Percentiles rank a stretch among this genome's conserved stretches.
phyloP scores from a whole-genome alignment of 106 monocot genomes.

The Dioscorea alata region DNA sequence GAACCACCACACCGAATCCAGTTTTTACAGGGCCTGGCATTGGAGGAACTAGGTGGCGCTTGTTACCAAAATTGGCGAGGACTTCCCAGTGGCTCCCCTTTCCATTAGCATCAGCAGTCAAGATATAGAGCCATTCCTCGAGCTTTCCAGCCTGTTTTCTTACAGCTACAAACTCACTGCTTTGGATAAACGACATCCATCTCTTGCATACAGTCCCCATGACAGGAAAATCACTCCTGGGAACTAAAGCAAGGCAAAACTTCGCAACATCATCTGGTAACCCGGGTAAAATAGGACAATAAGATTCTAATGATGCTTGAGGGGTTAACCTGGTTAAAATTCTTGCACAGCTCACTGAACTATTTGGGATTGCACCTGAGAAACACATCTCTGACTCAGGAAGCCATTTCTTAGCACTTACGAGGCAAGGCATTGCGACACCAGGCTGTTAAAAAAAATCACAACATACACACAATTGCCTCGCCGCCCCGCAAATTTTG shows the following conservation, averaged over 20 bases:
- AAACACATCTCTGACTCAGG: constrained; percentile 31
- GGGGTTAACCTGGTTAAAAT: constrained; percentile 3
- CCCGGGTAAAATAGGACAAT: constrained; percentile 62
- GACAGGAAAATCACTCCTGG: constrained; percentile 40
- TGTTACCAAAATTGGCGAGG: constrained; percentile 16
- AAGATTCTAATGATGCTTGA: constrained; percentile 15
- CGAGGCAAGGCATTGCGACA: constrained; percentile 24
- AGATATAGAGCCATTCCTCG: constrained; percentile 78
- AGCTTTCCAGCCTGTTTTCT: constrained; percentile 67
- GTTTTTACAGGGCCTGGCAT: constrained; percentile 80
- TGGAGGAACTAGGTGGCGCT: constrained; percentile 32
- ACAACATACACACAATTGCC: not conserved
- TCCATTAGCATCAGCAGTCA: constrained; percentile 53
- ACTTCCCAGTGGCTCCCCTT: constrained; percentile 80
- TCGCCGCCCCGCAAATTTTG: not conserved
- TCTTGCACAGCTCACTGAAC: constrained; percentile 10
- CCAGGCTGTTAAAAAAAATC: not conserved
- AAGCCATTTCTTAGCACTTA: constrained; percentile 8
- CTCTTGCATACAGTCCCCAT: constrained; percentile 70
- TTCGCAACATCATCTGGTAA: constrained; percentile 86
- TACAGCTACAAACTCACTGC: constrained; percentile 62
- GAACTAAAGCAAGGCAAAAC: constrained; percentile 75
- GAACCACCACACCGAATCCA: constrained; percentile 69
- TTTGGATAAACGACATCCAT: constrained; percentile 75
- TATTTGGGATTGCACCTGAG: constrained; percentile 17